Evolutionary conservation across 352 stramenopile genomes (phyloP).

Genomic region (Elongisporangium undulatum): DNA sequence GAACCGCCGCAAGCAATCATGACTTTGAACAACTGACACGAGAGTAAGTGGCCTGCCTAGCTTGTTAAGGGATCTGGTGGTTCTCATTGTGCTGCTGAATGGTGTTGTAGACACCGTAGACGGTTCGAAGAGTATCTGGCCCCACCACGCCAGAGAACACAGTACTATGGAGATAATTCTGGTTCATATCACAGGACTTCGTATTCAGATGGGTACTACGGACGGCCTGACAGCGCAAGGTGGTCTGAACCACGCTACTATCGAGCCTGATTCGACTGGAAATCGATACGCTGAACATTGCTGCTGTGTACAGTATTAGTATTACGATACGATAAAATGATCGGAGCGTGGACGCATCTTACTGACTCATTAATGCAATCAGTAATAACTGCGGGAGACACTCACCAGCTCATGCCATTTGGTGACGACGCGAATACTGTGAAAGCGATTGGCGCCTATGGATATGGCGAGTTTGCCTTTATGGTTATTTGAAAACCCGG

Average conservation of each 20-base stretch:
- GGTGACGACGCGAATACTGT: too few species aligned
- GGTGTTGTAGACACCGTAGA: neutral
- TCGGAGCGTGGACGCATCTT: too few species aligned
- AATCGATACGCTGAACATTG: too few species aligned
- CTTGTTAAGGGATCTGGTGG: neutral
- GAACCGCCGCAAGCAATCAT: neutral
- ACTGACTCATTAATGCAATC: too few species aligned
- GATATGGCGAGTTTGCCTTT: too few species aligned
- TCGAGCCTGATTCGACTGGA: neutral
- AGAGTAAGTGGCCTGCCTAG: neutral
- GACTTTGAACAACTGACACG: neutral
- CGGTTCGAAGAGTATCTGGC: neutral
- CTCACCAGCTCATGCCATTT: too few species aligned
- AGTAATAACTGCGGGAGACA: too few species aligned
- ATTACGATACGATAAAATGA: too few species aligned
- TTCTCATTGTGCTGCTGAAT: too few species aligned
- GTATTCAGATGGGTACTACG: neutral
- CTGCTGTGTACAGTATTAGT: too few species aligned
- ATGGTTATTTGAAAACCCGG: too few species aligned
- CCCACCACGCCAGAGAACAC: neutral
- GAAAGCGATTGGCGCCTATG: too few species aligned
- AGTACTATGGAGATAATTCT: neutral
- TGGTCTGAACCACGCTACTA: neutral
- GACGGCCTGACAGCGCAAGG: neutral
- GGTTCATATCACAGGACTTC: neutral